Base-by-base conservation (phyloP, 805 yeast genomes). In the Suhomyces sp. region DNA sequence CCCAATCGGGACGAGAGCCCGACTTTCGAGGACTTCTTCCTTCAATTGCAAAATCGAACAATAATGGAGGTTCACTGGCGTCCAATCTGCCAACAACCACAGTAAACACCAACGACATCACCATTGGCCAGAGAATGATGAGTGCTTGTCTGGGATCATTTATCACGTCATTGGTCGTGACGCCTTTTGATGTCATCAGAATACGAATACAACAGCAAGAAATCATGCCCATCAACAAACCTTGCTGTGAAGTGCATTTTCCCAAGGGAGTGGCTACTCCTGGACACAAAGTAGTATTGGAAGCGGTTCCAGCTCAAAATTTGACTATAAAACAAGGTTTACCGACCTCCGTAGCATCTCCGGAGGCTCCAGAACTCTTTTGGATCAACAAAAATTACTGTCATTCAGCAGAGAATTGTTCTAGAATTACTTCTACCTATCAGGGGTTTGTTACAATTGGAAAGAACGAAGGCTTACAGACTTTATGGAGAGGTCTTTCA, bases 401-500 rank as follows among this genome's bases (percentile, higher is more conserved):
- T 43, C 53, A 44, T 15, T 39, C 59, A 4, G 46, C 60, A 2
- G 52, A 66, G 3, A 46, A 51, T 30, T 76, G 83, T 54, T 54
- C 74, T 14, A 61, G 54, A 58, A 65, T 84, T 36, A 71, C 70
- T 3, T 88, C 93, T 2, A 88, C 96, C 0, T 70, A 77, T 53
- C 83, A 85, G 25, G 93, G 96, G 0, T 69, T 91, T 44, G 45
- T 63, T 2, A 72, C 75, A 27, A 88, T 91, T 28, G 72, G 79
- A 3, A 60, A 70, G 19, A 67, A 74, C 17, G 98, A 93, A 59
- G 98, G 98, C 0, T 18, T 77, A 0, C 32, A 69, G 1, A 81
- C 96, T 0, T 65, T 93, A 12, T 93, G 96, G 91, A 68, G 98
- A 35, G 98, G 98, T 0, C 70, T 93, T 6, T 76, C 91, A 0